Conservation (phyloP, 139 green algal species). For the Picochlorum costavermella region DNA sequence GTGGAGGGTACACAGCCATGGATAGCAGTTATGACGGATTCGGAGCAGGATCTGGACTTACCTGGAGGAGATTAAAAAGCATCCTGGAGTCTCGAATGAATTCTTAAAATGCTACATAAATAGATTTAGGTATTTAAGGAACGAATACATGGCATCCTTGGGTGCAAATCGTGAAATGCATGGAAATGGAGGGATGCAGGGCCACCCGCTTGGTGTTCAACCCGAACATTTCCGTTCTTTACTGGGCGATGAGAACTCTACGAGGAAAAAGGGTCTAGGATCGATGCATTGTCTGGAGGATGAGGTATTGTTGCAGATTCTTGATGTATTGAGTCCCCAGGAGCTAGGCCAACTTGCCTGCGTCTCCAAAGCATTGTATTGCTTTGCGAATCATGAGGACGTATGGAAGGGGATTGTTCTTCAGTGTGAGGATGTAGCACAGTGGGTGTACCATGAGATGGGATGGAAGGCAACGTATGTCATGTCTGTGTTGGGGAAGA, state of each 20-base stretch:
- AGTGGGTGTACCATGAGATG: slow-evolving; percentile 27
- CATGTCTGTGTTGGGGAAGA: not conserved
- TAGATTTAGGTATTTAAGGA: not conserved
- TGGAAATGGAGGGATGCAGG: not conserved
- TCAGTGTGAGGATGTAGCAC: slow-evolving; percentile 37
- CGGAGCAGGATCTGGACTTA: slow-evolving; percentile 33
- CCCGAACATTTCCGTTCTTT: not conserved
- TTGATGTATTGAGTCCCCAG: slow-evolving; percentile 32
- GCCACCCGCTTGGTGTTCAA: not conserved
- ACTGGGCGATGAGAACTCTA: not conserved
- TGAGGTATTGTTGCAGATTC: slow-evolving; percentile 61
- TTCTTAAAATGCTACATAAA: not conserved
- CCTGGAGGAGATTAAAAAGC: slow-evolving; percentile 25
- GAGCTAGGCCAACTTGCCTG: slow-evolving; percentile 40
- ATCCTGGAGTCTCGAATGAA: slow-evolving; percentile 16
- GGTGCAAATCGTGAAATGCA: not conserved
- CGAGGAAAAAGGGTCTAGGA: slow-evolving; percentile 56
- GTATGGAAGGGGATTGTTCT: slow-evolving; percentile 79
- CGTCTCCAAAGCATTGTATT: slow-evolving; percentile 58
- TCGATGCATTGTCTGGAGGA: slow-evolving; percentile 58
- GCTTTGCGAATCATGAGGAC: slow-evolving; percentile 74
- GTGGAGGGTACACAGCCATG: slow-evolving; percentile 26
- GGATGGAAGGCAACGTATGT: slow-evolving; percentile 53
- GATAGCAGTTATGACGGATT: slow-evolving; percentile 35
- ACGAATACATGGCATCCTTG: too few species aligned